phyloP scores from a whole-genome alignment of 2,329 filamentous ascomycete genomes.

The Phialocephala subalpina region DNA sequence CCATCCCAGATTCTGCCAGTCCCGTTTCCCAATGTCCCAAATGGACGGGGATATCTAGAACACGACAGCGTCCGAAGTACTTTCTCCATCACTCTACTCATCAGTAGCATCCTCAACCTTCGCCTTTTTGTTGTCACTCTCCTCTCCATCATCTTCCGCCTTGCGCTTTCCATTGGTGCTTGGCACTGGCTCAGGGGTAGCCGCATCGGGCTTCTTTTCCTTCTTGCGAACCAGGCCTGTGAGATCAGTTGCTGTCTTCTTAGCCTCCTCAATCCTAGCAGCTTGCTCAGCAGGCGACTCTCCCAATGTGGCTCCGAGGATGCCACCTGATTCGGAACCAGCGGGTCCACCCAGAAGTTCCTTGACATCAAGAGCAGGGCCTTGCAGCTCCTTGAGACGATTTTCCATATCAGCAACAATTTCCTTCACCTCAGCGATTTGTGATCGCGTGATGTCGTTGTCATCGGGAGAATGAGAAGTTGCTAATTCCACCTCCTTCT shows the following conservation, averaged over 20 bases:
- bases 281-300: constrained; percentile 67
- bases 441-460: constrained; percentile 66
- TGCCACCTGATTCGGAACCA: constrained; percentile 52
- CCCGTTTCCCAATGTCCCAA: not conserved
- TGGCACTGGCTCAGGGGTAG: constrained; percentile 39
- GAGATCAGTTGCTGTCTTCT: constrained; percentile 75
- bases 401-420: constrained; percentile 82
- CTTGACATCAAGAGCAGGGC: constrained; percentile 66
- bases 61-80: not conserved
- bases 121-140: constrained; percentile 43
- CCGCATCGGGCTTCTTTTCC: constrained; percentile 47
- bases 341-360: constrained; percentile 61
- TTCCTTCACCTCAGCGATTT: constrained; percentile 78
- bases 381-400: constrained; percentile 73
- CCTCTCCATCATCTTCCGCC: constrained; percentile 51
- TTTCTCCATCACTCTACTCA: constrained; percentile 1
- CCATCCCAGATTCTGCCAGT: not conserved
- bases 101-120: constrained; percentile 34
- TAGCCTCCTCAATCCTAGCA: constrained; percentile 74
- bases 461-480: constrained; percentile 71
- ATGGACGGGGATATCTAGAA: not conserved
- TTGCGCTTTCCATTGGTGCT: constrained; percentile 60
- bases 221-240: constrained; percentile 77
- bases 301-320: constrained; percentile 70
- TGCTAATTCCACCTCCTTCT: constrained; percentile 72